These are phyloP conservation scores for Aspergillus neoniger DNA, from an alignment of 2,329 filamentous ascomycete genomes.

Conservation along the genomic window DNA sequence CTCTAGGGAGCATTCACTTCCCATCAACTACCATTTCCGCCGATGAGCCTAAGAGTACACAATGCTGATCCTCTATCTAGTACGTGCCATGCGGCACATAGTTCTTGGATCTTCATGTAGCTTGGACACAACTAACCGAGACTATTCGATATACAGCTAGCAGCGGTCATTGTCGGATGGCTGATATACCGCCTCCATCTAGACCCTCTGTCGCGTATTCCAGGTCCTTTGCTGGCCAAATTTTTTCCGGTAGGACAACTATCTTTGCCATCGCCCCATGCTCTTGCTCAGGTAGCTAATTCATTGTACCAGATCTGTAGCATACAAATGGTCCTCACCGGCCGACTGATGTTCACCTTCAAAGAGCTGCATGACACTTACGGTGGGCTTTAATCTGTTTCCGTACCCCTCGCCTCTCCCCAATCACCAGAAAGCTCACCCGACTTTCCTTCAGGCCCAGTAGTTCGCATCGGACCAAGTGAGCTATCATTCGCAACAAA, in stretches of 20 bases:
- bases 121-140: background rate
- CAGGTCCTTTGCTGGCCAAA: background rate
- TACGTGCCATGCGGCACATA: too few species aligned
- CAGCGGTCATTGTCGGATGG: background rate
- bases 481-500: background rate
- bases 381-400: background rate
- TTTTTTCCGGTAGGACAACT: background rate
- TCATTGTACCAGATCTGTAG: background rate
- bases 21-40: too few species aligned
- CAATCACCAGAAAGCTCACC: too few species aligned
- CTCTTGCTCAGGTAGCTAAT: background rate
- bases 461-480: background rate
- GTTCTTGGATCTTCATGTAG: background rate
- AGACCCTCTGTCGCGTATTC: background rate
- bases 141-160: background rate
- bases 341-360: background rate
- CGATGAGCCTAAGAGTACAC: too few species aligned
- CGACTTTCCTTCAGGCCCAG: background rate
- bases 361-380: background rate
- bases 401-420: too few species aligned
- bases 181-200: background rate
- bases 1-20: too few species aligned
- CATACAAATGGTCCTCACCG: background rate
- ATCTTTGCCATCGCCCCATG: rapidly evolving
- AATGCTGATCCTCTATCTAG: too few species aligned